These are phyloP conservation scores for Fusarium concolor DNA, from an alignment of 2,329 filamentous ascomycete species.

Conservation along the genomic window DNA sequence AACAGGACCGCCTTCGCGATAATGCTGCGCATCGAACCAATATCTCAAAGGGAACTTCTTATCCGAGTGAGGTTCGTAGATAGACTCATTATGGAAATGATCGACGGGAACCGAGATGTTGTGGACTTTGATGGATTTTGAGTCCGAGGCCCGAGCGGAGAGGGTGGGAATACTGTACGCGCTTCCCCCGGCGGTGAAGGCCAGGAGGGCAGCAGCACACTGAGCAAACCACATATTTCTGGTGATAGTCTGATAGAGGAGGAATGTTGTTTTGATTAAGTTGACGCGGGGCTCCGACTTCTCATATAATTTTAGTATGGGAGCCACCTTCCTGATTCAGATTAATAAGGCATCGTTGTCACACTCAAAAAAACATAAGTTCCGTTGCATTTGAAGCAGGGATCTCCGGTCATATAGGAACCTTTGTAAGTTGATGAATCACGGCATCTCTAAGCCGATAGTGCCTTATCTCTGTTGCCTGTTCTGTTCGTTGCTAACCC, in stretches of 20 bases:
- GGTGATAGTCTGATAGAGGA: not conserved
- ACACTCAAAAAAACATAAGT: conserved; percentile 20
- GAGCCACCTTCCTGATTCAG: conserved; percentile 25
- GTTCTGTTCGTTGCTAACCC: not conserved
- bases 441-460: not conserved
- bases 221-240: conserved; percentile 23
- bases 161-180: conserved; percentile 5
- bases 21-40: conserved; percentile 84
- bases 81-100: conserved; percentile 83
- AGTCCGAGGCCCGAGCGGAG: conserved; percentile 1
- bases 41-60: conserved; percentile 78
- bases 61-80: conserved; percentile 80
- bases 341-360: conserved; percentile 15
- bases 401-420: conserved; percentile 18
- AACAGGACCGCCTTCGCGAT: conserved; percentile 81
- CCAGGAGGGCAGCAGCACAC: conserved; percentile 16
- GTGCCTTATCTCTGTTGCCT: not conserved
- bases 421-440: conserved; percentile 15
- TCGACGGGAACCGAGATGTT: conserved; percentile 70
- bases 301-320: conserved; percentile 6
- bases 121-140: conserved; percentile 16
- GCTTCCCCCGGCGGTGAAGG: conserved; percentile 2
- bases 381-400: conserved; percentile 24
- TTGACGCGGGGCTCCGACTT: not conserved
- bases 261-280: conserved; percentile 2